Percentiles rank a stretch among this genome's conserved stretches.
Conservation (phyloP, 805 yeast species). For the Schwanniomyces polymorphus region DNA sequence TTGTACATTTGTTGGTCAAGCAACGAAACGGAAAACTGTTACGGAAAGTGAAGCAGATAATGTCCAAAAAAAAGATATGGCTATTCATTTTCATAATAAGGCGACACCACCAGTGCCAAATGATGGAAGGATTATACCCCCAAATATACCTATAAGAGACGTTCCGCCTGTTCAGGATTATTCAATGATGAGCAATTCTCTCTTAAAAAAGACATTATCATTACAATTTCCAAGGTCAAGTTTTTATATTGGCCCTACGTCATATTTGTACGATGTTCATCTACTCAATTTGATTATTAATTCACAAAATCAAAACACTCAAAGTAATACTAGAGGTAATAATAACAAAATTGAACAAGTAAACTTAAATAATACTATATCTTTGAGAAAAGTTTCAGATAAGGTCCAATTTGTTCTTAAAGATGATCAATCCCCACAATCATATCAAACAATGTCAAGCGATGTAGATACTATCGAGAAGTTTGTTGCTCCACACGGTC, state of each 20-base stretch:
- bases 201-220: constrained; percentile 67
- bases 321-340: constrained; percentile 33
- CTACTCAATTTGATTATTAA: constrained; percentile 61
- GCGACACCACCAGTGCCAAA: background rate
- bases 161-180: constrained; percentile 68
- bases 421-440: constrained; percentile 75
- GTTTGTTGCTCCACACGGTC: constrained; percentile 91
- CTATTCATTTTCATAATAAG: constrained; percentile 9
- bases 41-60: constrained; percentile 9
- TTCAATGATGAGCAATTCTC: constrained; percentile 59
- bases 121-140: constrained; percentile 24
- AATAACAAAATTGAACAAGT: constrained; percentile 70
- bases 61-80: constrained; percentile 16
- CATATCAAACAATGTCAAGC: constrained; percentile 66
- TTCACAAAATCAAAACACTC: constrained; percentile 17
- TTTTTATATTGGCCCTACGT: constrained; percentile 85
- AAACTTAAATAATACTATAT: constrained; percentile 62
- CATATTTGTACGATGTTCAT: constrained; percentile 69
- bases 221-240: constrained; percentile 88
- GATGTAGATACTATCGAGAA: constrained; percentile 84
- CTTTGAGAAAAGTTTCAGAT: constrained; percentile 77
- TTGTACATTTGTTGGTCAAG: constrained; percentile 72
- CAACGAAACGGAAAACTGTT: constrained; percentile 37
- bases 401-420: constrained; percentile 73
- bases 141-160: constrained; percentile 49